Conservation (phyloP, 73 alveolate species). For the Diophrys sp. region DNA sequence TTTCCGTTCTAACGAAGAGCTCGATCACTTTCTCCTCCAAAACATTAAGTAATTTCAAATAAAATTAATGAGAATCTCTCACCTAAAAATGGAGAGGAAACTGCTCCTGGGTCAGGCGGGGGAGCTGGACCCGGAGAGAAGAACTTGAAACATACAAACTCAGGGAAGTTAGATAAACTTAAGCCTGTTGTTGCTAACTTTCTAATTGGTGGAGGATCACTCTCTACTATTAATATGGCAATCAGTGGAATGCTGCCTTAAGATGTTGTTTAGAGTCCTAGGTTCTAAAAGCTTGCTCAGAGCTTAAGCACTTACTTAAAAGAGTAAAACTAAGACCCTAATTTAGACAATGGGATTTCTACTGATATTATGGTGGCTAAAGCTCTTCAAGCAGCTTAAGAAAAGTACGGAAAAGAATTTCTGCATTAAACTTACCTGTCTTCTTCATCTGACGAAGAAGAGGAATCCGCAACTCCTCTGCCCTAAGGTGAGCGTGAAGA, state of each 20-base stretch:
- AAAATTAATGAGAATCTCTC: conserved; percentile 26
- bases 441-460: not conserved
- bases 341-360: not conserved
- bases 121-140: not conserved
- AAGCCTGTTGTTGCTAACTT: conserved; percentile 35
- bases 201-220: conserved; percentile 13
- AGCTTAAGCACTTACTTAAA: not conserved
- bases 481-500: conserved; percentile 11
- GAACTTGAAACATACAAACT: not conserved
- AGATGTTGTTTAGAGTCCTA: not conserved
- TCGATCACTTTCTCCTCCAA: conserved; percentile 25
- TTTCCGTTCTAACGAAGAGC: conserved; percentile 36
- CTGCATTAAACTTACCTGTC: not conserved
- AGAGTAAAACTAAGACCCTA: not conserved
- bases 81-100: conserved; percentile 4
- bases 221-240: not conserved
- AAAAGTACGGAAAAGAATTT: not conserved
- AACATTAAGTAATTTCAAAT: conserved; percentile 14
- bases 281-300: not conserved
- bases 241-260: not conserved
- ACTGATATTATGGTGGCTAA: not conserved
- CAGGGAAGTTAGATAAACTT: not conserved
- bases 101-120: not conserved
- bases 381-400: not conserved
- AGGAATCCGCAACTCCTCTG: not conserved